Evolutionary conservation across 306 rosid species (phyloP), one percentile per base, ranked within the genome.

Genomic region (Lathyrus oleraceus): DNA sequence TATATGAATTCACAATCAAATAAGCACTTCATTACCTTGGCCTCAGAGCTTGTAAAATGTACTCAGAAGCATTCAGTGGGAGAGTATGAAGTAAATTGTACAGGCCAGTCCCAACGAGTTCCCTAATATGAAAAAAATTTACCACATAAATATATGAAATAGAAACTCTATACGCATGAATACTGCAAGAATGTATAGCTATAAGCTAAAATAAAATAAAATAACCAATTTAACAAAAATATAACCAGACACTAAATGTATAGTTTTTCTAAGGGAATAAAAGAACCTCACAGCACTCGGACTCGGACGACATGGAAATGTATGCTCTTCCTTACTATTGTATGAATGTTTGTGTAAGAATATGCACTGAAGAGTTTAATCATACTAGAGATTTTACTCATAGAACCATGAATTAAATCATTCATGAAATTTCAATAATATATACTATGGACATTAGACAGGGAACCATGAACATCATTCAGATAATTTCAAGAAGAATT

Each of bases 31-130:
- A 72, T 78, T 73, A 88, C 95, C 95, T 88, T 61, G 95, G 95
- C 72, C 81, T 86, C 52, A 88, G 85, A 68, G 91, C 89, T 70
- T 86, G 89, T 49, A 84, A 81, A 74, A 88, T 84, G 64, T 88
- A 88, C 44, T 86, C 82, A 21, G 91, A 84, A 71, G 81, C 87
- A 84, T 88, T 88, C 49, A 57, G 69, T 5, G 91, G 87, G 54
- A 88, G 85, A 54, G 78, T 86, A 35, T 82, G 91, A 68, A 47
- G 57, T 81, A 82, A 70, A 7, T 70, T 39, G 72, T 88, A 81
- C 36, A 82, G 68, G 58, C 80, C 88, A 14, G 69, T 36, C 39
- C 87, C 87, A 45, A 44, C 48, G 61, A 74, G 60, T 19, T 78
- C 80, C 86, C 95, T 88, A 43, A 40, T 65, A 13, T 21, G 11